phyloP scores from a whole-genome alignment of 225 moss, liverwort and hornwort species.

The Pleurozium schreberi region DNA sequence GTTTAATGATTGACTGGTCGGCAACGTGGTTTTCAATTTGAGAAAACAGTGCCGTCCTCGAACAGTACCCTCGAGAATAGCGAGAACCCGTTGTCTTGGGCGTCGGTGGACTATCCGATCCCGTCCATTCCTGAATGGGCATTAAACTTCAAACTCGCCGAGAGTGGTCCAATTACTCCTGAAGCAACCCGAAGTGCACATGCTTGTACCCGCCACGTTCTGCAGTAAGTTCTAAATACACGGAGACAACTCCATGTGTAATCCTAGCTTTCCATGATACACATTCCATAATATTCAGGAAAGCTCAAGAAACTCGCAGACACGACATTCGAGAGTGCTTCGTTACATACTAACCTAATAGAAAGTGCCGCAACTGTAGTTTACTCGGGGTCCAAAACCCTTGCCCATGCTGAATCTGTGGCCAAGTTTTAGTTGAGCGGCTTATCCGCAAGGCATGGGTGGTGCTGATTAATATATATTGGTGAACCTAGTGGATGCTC shows the following conservation, averaged over 20 bases:
- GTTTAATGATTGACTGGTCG: background rate
- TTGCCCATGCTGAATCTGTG: background rate
- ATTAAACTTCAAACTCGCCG: background rate
- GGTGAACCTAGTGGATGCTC: background rate
- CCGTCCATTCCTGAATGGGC: background rate
- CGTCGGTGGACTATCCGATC: background rate
- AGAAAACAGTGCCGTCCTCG: background rate
- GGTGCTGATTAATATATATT: background rate
- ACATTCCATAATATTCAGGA: background rate
- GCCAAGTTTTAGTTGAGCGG: background rate
- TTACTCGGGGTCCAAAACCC: constrained; percentile 1
- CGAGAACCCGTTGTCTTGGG: background rate
- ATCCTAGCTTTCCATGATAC: background rate
- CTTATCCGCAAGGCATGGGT: background rate
- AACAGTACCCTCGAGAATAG: background rate
- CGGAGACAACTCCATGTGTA: background rate
- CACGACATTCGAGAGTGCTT: background rate
- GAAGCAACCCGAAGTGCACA: background rate
- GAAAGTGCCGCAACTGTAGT: constrained; percentile 20
- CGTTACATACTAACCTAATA: background rate
- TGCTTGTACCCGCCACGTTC: background rate
- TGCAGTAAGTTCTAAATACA: background rate
- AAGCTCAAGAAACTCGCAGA: background rate
- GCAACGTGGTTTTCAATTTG: no score
- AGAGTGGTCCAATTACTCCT: background rate